A percentile compares a stretch with the other conserved stretches of the same genome.
These are phyloP conservation scores for Dioscorea zingiberensis DNA, from an alignment of 106 monocot genomes.

Conservation along the genomic window DNA sequence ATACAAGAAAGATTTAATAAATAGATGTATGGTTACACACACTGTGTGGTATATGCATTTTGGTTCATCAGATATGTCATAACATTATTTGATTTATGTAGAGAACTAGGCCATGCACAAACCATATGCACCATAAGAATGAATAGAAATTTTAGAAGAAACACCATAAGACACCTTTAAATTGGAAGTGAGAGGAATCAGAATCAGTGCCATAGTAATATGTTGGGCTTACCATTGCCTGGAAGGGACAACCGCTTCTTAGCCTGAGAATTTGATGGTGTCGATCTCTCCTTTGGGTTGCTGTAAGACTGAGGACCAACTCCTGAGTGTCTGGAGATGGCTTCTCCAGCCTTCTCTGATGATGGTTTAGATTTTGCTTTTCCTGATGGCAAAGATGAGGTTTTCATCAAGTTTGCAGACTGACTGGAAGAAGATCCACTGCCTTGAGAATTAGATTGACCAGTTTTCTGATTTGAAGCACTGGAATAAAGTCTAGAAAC, in stretches of 20 bases:
- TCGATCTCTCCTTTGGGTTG: slow-evolving; percentile 68
- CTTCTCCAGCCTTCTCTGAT: slow-evolving; percentile 29
- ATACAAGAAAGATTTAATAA: too few relatives aligned
- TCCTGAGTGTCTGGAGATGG: slow-evolving; percentile 35
- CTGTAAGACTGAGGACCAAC: slow-evolving; percentile 43
- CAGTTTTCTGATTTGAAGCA: slow-evolving; percentile 28
- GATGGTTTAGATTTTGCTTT: slow-evolving; percentile 25
- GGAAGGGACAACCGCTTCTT: slow-evolving; percentile 78
- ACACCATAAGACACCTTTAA: not conserved
- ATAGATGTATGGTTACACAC: too few relatives aligned
- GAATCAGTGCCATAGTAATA: too few relatives aligned
- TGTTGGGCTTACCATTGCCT: slow-evolving; percentile 27
- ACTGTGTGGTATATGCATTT: not conserved
- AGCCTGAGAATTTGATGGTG: slow-evolving; percentile 23
- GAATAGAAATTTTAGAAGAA: not conserved
- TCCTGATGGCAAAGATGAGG: not conserved
- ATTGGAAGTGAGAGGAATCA: too few relatives aligned
- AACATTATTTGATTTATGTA: not conserved
- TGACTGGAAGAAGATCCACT: slow-evolving; percentile 38
- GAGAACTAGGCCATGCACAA: not conserved
- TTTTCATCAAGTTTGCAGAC: slow-evolving; percentile 20
- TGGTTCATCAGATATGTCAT: not conserved
- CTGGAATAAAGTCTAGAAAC: slow-evolving; percentile 29
- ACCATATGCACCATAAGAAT: not conserved
- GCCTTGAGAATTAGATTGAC: slow-evolving; percentile 42